Percentiles rank a stretch among this genome's conserved stretches.
Evolutionary conservation across 208 protist species (phyloP).

Genomic region (Wallacemonas sp.): DNA sequence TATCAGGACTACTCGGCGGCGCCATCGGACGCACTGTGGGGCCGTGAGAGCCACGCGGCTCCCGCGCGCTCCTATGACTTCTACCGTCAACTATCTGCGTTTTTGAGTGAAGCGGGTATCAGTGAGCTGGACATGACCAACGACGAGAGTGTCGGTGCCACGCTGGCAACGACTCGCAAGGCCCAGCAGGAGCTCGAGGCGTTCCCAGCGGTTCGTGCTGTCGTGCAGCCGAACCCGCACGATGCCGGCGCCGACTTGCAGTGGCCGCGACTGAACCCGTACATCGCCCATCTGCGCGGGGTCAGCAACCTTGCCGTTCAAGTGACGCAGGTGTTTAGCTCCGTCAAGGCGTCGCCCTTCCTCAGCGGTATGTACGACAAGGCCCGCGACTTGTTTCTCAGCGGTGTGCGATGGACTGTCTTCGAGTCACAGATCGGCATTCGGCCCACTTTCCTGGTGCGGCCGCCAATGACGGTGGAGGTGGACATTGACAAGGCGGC

Average conservation of each 20-base stretch:
- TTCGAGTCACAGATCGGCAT: constrained; percentile 66
- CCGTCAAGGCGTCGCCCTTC: constrained; percentile 64
- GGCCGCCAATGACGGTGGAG: constrained; percentile 31
- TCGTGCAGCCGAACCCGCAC: not conserved
- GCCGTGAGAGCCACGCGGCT: constrained; percentile 9
- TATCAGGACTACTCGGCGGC: constrained; percentile 71
- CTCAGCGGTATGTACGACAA: constrained; percentile 60
- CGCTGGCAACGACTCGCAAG: constrained; percentile 3
- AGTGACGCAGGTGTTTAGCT: constrained; percentile 51
- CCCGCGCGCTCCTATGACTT: constrained; percentile 62
- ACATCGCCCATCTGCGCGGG: constrained; percentile 63
- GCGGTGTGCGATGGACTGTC: constrained; percentile 71
- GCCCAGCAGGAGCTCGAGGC: constrained; percentile 14
- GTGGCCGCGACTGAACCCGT: constrained; percentile 29
- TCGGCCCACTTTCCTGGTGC: constrained; percentile 32
- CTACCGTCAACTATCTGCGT: constrained; percentile 67
- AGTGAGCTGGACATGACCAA: constrained; percentile 18
- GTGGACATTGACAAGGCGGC: constrained; percentile 52
- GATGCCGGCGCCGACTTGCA: constrained; percentile 7
- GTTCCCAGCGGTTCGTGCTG: constrained; percentile 23
- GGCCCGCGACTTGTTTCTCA: constrained; percentile 64
- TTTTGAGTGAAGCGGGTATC: constrained; percentile 46
- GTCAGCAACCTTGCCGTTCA: constrained; percentile 69
- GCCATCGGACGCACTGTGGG: constrained; percentile 26
- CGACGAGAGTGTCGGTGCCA: not conserved